Evolutionary conservation across 1,139 yeast genomes (phyloP).

Genomic region (Zygoascus hellenicus): DNA sequence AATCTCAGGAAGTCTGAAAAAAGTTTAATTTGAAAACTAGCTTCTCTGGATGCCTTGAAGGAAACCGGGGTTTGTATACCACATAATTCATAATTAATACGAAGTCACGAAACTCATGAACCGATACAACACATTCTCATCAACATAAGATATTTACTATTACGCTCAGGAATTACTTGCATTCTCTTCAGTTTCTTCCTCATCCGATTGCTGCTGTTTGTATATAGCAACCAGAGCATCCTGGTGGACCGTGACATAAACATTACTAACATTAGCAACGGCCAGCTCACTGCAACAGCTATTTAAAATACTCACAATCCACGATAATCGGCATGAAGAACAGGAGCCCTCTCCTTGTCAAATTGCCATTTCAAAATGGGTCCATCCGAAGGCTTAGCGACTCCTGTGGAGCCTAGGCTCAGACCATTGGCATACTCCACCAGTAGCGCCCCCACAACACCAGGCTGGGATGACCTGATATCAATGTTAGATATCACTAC

Average conservation of each 20-base stretch:
- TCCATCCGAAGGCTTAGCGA: constrained; percentile 27
- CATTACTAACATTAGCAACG: constrained; percentile 12
- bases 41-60: too few species aligned
- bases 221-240: constrained; percentile 20
- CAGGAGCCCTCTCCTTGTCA: constrained; percentile 7
- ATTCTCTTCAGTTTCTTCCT: neutral
- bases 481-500: neutral
- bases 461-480: constrained; percentile 16
- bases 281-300: neutral
- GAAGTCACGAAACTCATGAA: too few species aligned
- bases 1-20: too few species aligned
- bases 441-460: constrained; percentile 25
- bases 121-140: too few species aligned
- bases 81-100: too few species aligned
- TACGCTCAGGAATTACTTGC: neutral
- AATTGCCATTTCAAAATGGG: constrained; percentile 23
- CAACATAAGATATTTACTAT: too few species aligned
- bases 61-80: too few species aligned
- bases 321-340: constrained; percentile 3
- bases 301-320: constrained; percentile 2
- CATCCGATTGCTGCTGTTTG: constrained; percentile 3
- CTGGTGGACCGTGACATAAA: constrained; percentile 16
- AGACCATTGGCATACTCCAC: constrained; percentile 25
- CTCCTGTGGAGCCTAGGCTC: constrained; percentile 28
- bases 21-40: too few species aligned